Evolutionary conservation across 1,284 basidiomycete genomes (phyloP), one percentile per base, ranked within the genome.

Genomic region (Ganoderma sp.): DNA sequence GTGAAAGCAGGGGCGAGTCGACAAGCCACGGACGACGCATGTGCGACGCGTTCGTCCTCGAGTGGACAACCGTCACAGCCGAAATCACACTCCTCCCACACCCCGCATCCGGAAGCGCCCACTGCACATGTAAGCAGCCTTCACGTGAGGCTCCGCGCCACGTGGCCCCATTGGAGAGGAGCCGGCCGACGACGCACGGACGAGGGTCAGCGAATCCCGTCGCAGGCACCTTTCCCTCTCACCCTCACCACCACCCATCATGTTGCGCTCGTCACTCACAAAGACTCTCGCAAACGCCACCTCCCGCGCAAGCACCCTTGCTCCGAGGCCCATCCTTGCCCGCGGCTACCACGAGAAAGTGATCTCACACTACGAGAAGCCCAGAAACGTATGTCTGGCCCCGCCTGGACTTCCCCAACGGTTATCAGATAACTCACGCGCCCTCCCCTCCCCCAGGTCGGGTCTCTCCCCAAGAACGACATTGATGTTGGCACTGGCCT

Each of bases 401-500:
- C 68, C 72, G 70, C 72, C 76, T 74, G 76, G 74, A 74, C 73
- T 66, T 64, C 42, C 48, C 58, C 43, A 71, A 48, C n/a, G 48
- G 63, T 89, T 86, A 90, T 87, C 88, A 88, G 87, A 89, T 88
- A 81, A 77, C 73, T 72, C 59, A 84, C 78, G 70, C 67, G 69
- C 75, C 73, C 62, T 56, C 60, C 62, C 63, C 58, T 74, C 17
- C 17, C 45, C 45, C 77, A 98, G 95, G 96, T 99, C 63, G 97
- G 97, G 69, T 98, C 96, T 64, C 88, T 99, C 76, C 92, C 94
- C 76, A 99, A 99, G 84, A 88, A 86, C 74, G 96, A 98, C 78
- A 74, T 85, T 48, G 90, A 98, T 80, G 96, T 99, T 68, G 98
- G 98, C 50, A 98, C 97, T 69, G 98, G 98, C 61, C 92, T 99